Evolutionary conservation across 805 yeast genomes (phyloP).

Genomic region (Starmerella sp.): DNA sequence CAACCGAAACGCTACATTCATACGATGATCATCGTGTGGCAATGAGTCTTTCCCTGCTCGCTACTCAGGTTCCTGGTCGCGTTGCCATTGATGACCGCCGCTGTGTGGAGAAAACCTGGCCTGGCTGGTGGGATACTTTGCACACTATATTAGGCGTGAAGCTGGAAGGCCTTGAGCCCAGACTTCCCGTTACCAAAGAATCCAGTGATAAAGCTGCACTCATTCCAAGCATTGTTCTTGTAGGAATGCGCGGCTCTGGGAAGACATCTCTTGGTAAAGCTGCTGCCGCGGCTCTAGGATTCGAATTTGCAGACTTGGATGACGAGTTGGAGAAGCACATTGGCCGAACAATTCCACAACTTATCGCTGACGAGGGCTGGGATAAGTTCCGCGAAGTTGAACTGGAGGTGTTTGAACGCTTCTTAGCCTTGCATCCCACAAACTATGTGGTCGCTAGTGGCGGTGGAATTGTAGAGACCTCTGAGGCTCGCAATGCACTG

Average conservation of each 20-base stretch:
- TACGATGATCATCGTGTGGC: conserved; percentile 98
- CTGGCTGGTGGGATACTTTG: conserved; percentile 98
- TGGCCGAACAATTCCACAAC: conserved; percentile 31
- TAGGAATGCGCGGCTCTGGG: conserved; percentile 98
- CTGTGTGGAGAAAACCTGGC: conserved; percentile 98
- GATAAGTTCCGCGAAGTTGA: conserved; percentile 70
- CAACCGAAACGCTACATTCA: conserved; percentile 31
- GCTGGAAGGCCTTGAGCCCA: conserved; percentile 44
- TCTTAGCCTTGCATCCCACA: conserved; percentile 33
- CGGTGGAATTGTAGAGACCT: conserved; percentile 85
- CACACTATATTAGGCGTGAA: conserved; percentile 48
- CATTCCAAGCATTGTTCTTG: conserved; percentile 54
- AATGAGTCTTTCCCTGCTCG: conserved; percentile 85
- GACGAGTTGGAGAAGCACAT: conserved; percentile 47
- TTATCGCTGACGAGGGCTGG: conserved; percentile 71
- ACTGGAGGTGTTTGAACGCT: conserved; percentile 41
- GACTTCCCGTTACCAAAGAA: neutral
- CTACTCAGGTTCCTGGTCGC: conserved; percentile 54
- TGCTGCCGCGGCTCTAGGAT: conserved; percentile 57
- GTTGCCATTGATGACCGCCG: conserved; percentile 74
- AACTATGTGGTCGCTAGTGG: conserved; percentile 82
- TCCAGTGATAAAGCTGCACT: conserved; percentile 21
- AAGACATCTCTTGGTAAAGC: conserved; percentile 77
- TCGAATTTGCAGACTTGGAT: conserved; percentile 63
- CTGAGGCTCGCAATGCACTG: conserved; percentile 53